A percentile compares a stretch with the other conserved stretches of the same genome.
Conservation (phyloP, 148 eudicot species). For the Rhododendron ferrugineum region DNA sequence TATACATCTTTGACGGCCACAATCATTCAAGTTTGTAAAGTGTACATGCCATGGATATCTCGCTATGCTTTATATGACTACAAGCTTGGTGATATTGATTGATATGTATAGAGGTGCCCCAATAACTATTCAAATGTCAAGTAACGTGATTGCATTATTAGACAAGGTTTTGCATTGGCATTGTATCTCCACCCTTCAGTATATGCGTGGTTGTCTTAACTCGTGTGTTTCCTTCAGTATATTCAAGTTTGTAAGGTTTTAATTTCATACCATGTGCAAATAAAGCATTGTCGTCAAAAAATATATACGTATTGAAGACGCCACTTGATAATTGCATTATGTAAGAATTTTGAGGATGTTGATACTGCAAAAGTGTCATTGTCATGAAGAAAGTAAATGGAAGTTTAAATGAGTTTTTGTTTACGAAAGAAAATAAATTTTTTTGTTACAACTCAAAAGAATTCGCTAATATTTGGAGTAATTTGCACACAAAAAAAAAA, state of each 20-base stretch:
- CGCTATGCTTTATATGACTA: background rate
- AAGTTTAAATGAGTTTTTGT: too few species aligned
- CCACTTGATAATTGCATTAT: too few species aligned
- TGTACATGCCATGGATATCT: background rate
- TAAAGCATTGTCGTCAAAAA: too few species aligned
- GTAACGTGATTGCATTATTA: background rate
- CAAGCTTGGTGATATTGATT: background rate
- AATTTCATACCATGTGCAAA: too few species aligned
- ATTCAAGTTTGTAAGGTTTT: background rate
- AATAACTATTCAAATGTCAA: background rate
- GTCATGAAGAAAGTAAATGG: too few species aligned
- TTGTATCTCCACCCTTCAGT: background rate
- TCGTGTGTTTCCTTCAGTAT: background rate
- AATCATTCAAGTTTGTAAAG: background rate
- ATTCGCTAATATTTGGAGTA: too few species aligned
- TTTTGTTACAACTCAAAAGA: too few species aligned
- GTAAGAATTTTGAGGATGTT: too few species aligned
- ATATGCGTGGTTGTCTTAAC: background rate
- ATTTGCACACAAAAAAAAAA: too few species aligned
- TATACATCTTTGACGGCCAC: slow-evolving; percentile 45
- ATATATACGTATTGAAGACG: too few species aligned
- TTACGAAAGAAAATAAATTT: too few species aligned
- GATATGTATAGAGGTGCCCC: background rate
- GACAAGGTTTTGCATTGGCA: background rate
- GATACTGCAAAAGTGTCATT: too few species aligned